A percentile compares a stretch with the other conserved stretches of the same genome.
phyloP scores from a whole-genome alignment of 2,329 filamentous ascomycete genomes.

The Magnaporthiopsis rhizophila region DNA sequence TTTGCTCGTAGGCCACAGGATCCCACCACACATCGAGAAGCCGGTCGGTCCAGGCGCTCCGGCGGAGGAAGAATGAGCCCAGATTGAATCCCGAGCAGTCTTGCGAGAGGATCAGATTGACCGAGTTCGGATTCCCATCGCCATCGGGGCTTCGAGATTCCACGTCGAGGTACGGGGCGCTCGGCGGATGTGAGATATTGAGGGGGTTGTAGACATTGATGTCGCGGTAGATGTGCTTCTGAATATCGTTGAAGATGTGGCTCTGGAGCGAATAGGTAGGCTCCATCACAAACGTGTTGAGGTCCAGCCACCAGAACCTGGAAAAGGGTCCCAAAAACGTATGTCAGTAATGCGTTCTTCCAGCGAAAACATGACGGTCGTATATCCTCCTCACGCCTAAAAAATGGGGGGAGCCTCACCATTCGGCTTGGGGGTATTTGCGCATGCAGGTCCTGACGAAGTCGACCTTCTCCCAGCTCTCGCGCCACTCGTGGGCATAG shows the following conservation, averaged over 20 bases:
- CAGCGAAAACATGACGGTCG: not conserved
- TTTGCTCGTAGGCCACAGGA: conserved; percentile 93
- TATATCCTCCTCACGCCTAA: not conserved
- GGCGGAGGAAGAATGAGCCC: conserved; percentile 85
- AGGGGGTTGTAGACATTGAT: conserved; percentile 95
- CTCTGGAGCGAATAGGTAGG: conserved; percentile 80
- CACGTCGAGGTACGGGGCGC: conserved; percentile 66
- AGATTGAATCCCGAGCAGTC: conserved; percentile 96
- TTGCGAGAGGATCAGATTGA: conserved; percentile 84
- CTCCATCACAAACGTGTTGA: conserved; percentile 98
- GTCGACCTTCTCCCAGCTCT: conserved; percentile 99
- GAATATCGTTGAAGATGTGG: conserved; percentile 80
- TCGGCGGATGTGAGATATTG: conserved; percentile 81
- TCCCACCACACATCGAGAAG: conserved; percentile 98
- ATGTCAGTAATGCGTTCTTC: not conserved
- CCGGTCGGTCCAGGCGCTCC: conserved; percentile 83
- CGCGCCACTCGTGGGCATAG: conserved; percentile 97
- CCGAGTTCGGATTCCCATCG: conserved; percentile 67
- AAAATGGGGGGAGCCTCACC: conserved; percentile 45
- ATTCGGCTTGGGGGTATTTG: conserved; percentile 94
- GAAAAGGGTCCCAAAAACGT: conserved; percentile 1
- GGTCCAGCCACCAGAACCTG: conserved; percentile 99
- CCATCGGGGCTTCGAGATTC: conserved; percentile 64
- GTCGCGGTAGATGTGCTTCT: conserved; percentile 74
- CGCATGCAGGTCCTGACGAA: conserved; percentile 79